Evolutionary conservation across 257 asterid species (phyloP), one percentile per base, ranked within the genome.

Genomic region (Solanum phureja): DNA sequence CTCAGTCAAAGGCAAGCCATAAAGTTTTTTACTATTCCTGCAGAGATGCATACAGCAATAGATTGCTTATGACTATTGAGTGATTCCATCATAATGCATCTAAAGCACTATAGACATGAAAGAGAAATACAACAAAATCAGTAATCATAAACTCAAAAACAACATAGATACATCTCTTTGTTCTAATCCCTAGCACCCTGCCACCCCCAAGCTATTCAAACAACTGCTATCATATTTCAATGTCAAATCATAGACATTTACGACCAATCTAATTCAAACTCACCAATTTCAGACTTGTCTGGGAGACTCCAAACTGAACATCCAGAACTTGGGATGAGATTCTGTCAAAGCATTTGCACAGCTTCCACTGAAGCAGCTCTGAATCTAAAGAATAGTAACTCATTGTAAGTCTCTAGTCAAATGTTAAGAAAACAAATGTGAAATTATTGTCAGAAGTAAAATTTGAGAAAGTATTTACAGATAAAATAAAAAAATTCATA

Each of bases 251-350:
- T 79, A n/a, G 64, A 42, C 84, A 44, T 14, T 79, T 49, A 81
- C 4, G 52, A 85, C 87, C 84, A 87, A 75, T 83, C 83, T 89
- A 86, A 33, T 83, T 42, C 58, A 87, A 72, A 88, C 95, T 92
- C 88, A 95, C 99, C 99, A 97, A 88, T 93, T 94, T 97, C 91
- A 97, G 93, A 91, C 89, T 89, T 8, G 91, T 88, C 38, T 86
- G 91, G 83, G 89, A 92, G 90, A 90, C 93, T 87, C 99, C 98
- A 92, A 95, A 96, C 71, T 92, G 98, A 88, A 93, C 90, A 86
- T 95, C 96, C 44, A 96, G 93, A 87, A 95, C 94, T 81, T 82
- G 93, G 90, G 92, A 90, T 52, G 92, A 86, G 87, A 87, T 90
- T 87, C 90, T 85, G 87, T 91, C 94, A 88, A 96, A 95, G 89